A percentile compares a stretch with the other conserved stretches of the same genome.
These are phyloP conservation scores for Halteria grandinella DNA, from an alignment of 73 alveolate species.

Conservation along the genomic window DNA sequence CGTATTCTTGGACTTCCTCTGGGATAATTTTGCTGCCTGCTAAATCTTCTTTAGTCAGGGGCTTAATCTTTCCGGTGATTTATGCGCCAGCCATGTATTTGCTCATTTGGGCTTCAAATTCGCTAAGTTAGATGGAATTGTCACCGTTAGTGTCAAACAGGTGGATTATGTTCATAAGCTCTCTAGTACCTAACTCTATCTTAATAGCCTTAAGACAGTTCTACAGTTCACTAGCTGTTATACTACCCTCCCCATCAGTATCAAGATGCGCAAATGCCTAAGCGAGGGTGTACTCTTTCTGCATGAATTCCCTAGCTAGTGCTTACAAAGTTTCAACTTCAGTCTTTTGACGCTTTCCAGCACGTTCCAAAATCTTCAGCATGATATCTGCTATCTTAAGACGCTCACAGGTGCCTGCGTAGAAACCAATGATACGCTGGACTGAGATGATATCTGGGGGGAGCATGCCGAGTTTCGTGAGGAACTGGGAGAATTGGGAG, in stretches of 20 bases:
- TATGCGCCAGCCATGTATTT: constrained; percentile 34
- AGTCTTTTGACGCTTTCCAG: constrained; percentile 2
- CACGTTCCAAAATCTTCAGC: constrained; percentile 11
- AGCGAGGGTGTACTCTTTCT: not conserved
- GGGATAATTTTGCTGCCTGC: not conserved
- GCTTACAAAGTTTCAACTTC: constrained; percentile 33
- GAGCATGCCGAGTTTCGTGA: constrained; percentile 25
- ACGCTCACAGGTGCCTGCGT: not conserved
- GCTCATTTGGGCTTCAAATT: constrained; percentile 40
- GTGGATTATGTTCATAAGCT: constrained; percentile 7
- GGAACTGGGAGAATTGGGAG: constrained; percentile 20
- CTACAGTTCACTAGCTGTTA: constrained; percentile 6
- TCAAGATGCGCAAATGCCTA: constrained; percentile 12
- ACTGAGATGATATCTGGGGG: constrained; percentile 16
- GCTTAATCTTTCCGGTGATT: not conserved
- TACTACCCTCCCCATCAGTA: not conserved
- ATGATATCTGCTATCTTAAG: constrained; percentile 21
- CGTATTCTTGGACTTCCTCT: constrained; percentile 15
- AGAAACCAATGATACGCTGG: constrained; percentile 32
- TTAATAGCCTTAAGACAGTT: constrained; percentile 16
- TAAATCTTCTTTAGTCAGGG: too few relatives aligned
- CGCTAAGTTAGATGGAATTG: constrained; percentile 8
- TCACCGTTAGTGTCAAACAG: constrained; percentile 34
- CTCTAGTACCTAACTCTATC: constrained; percentile 1
- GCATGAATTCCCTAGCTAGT: constrained; percentile 17